phyloP scores from a whole-genome alignment of 495 filamentous ascomycete species.

The Letharia lupina region DNA sequence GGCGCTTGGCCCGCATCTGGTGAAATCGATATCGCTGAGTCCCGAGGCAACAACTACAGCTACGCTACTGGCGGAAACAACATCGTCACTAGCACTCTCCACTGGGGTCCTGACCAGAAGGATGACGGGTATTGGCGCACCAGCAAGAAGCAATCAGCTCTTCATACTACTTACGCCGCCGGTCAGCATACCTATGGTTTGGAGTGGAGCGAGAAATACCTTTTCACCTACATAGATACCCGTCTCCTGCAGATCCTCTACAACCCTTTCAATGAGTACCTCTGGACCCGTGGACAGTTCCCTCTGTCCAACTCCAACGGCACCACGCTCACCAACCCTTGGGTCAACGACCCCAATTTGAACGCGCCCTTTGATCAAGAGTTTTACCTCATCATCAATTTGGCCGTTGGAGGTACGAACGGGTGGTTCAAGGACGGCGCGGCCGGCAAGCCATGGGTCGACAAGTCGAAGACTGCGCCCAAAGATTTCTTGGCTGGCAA shows the following conservation, averaged over 20 bases:
- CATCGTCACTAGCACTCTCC: constrained; percentile 69
- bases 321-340: constrained; percentile 57
- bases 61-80: constrained; percentile 72
- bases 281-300: constrained; percentile 71
- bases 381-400: constrained; percentile 76
- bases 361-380: constrained; percentile 66
- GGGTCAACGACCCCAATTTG: constrained; percentile 45
- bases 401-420: constrained; percentile 76
- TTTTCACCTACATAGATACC: constrained; percentile 79
- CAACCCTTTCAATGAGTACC: constrained; percentile 59
- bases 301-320: constrained; percentile 59
- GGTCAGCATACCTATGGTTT: constrained; percentile 62
- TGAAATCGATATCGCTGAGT: constrained; percentile 80
- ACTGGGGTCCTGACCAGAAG: constrained; percentile 52
- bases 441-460: constrained; percentile 72
- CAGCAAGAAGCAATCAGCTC: constrained; percentile 48
- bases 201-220: constrained; percentile 82
- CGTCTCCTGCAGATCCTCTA: constrained; percentile 73
- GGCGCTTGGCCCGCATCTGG: constrained; percentile 72
- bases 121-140: constrained; percentile 43
- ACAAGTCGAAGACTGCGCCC: constrained; percentile 52
- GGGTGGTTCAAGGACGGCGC: constrained; percentile 72
- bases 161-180: constrained; percentile 65
- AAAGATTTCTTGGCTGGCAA: constrained; percentile 66
- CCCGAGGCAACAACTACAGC: constrained; percentile 69